Conservation (phyloP, 202 grass and related monocot genomes). For the Zizania palustris region DNA sequence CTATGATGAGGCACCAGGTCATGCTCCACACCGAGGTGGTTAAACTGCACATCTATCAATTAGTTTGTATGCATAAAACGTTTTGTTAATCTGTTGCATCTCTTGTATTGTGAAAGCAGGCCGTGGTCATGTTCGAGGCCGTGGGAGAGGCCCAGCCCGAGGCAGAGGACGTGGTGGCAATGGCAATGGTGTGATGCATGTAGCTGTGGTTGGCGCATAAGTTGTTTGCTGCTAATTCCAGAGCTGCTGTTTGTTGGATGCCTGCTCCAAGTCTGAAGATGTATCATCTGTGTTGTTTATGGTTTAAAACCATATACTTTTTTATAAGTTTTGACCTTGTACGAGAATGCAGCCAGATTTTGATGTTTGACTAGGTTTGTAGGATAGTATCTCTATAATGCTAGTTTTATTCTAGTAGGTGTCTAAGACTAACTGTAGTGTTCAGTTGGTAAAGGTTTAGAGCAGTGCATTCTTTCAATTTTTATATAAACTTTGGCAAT, state of each 20-base stretch:
- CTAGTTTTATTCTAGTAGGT: constrained; percentile 53
- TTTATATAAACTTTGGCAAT: constrained; percentile 42
- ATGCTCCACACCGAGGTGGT: constrained; percentile 57
- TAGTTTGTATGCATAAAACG: neutral
- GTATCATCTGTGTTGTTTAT: constrained; percentile 72
- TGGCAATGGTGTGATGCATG: constrained; percentile 44
- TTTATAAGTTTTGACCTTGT: constrained; percentile 74
- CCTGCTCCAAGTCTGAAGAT: constrained; percentile 83
- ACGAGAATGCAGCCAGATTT: constrained; percentile 54
- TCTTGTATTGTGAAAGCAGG: constrained; percentile 43
- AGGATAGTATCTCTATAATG: constrained; percentile 54
- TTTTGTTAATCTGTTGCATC: neutral
- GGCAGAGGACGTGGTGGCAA: constrained; percentile 63
- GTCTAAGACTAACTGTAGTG: constrained; percentile 84
- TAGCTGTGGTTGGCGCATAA: constrained; percentile 41
- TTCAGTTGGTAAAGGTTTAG: constrained; percentile 66
- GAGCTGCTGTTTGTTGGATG: constrained; percentile 55
- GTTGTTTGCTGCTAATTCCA: constrained; percentile 9
- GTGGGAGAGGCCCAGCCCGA: constrained; percentile 60
- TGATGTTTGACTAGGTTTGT: constrained; percentile 60
- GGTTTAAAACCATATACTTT: constrained; percentile 62
- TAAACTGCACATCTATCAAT: constrained; percentile 1
- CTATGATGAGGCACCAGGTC: constrained; percentile 66
- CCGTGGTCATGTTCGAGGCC: constrained; percentile 65
- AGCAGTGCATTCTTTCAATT: constrained; percentile 97